Base-by-base conservation (phyloP, 441 rosid species). In the Bruguiera hainesii region DNA sequence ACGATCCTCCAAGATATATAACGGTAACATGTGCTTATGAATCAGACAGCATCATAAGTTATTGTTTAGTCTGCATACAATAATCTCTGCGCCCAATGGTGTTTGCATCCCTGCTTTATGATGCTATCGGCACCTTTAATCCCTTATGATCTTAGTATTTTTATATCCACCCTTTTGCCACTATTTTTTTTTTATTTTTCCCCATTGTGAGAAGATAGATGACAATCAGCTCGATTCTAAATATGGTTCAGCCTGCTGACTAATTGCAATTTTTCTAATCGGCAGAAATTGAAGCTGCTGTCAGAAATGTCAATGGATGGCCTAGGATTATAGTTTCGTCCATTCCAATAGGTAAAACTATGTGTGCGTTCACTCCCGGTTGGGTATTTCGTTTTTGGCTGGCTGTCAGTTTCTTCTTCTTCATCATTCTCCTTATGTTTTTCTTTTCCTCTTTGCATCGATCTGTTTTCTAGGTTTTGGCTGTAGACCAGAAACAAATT, bases 241-340 rank as follows among this genome's bases (percentile, higher is more conserved):
- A 19, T 76, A 11, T 65, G 5, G 7, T 20, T 49, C 25, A 48
- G 16, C 7, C 18, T 21, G 37, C 66, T 75, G 57, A 35, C 37
- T 50, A 10, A n/a, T 55, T 42, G 16, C 16, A 42, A 42, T 63
- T 52, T 64, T 55, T 64, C 21, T 60, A 57, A n/a, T 59, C 53
- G 51, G 76, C 93, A 94, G 98, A 94, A 91, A 84, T 67, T 94
- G 84, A 91, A 94, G 93, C 79, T 82, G 80, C 71, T 91, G 75
- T 83, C 86, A 19, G 93, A 84, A 30, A 4, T 76, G 63, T 81
- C 87, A 25, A 19, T 78, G 70, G 90, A 84, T 42, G 95, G 87
- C 69, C 56, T 64, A 39, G 25, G 65, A 70, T 49, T 69, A 59
- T 55, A 66, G 31, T 53, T 49, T 46, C 2, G 25, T 53, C 39